phyloP scores from a whole-genome alignment of 768 basidiomycete species.

The Tricholoma sp. region DNA sequence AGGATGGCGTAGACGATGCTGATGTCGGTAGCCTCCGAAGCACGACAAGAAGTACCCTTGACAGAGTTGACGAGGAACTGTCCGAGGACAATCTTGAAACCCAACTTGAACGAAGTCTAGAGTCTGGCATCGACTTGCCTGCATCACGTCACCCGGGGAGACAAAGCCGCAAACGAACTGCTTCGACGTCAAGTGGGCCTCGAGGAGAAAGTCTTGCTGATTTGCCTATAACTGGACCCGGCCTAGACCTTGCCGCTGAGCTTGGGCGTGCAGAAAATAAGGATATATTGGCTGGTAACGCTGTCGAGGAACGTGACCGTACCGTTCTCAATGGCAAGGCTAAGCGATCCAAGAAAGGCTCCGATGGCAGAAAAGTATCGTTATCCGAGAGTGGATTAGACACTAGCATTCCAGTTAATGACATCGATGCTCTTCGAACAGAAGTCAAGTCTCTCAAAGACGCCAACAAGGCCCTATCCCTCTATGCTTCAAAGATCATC shows the following conservation, averaged over 20 bases:
- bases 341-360: slow-evolving; percentile 45
- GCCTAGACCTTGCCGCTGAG: slow-evolving; percentile 86
- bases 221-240: slow-evolving; percentile 83
- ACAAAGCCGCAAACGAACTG: slow-evolving; percentile 44
- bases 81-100: slow-evolving; percentile 37
- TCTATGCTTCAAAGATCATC: slow-evolving; percentile 97
- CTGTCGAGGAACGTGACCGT: slow-evolving; percentile 47
- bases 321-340: slow-evolving; percentile 37
- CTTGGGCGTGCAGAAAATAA: slow-evolving; percentile 89
- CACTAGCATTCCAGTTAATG: slow-evolving; percentile 39
- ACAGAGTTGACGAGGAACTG: slow-evolving; percentile 57
- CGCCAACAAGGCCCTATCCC: slow-evolving; percentile 90
- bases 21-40: slow-evolving; percentile 56
- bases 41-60: slow-evolving; percentile 51
- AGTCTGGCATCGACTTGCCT: slow-evolving; percentile 31
- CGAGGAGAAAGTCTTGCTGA: slow-evolving; percentile 82
- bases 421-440: slow-evolving; percentile 68
- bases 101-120: slow-evolving; percentile 33
- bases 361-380: slow-evolving; percentile 34
- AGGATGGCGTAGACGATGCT: slow-evolving; percentile 35
- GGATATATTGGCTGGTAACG: slow-evolving; percentile 59
- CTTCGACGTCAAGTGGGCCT: slow-evolving; percentile 46
- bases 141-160: slow-evolving; percentile 37
- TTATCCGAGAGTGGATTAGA: slow-evolving; percentile 36
- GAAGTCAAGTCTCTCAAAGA: slow-evolving; percentile 94